Percentiles rank a stretch among this genome's conserved stretches.
Conservation (phyloP, 2,329 filamentous ascomycete genomes). For the Claviceps spartinae region DNA sequence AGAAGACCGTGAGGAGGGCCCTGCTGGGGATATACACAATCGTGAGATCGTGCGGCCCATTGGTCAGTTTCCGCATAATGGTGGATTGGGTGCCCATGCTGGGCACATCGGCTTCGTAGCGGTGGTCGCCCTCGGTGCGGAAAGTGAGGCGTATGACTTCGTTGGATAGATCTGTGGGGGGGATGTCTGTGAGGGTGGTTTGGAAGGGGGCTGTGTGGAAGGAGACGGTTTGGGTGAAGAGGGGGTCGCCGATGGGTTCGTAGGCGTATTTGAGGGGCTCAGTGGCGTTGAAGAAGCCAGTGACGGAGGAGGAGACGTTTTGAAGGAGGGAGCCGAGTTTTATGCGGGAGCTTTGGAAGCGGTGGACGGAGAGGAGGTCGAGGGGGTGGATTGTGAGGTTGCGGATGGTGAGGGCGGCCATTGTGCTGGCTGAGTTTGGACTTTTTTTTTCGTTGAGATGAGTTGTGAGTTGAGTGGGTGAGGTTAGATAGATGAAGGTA, state of each 20-base stretch:
- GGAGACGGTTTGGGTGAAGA: slow-evolving; percentile 47
- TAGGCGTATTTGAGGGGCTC: slow-evolving; percentile 17
- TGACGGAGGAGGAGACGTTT: slow-evolving; percentile 31
- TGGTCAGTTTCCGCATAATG: slow-evolving; percentile 42
- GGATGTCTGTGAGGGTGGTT: slow-evolving; percentile 42
- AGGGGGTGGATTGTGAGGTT: slow-evolving; percentile 68
- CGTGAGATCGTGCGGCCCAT: slow-evolving; percentile 44
- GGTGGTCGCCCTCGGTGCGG: slow-evolving; percentile 33
- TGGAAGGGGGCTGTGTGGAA: slow-evolving; percentile 56
- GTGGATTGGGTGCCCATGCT: slow-evolving; percentile 45
- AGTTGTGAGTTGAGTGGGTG: background rate
- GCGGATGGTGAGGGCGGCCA: slow-evolving; percentile 55
- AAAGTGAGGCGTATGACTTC: slow-evolving; percentile 67
- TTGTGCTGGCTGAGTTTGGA: slow-evolving; percentile 12
- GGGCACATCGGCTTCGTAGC: slow-evolving; percentile 61
- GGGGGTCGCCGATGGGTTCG: slow-evolving; percentile 41
- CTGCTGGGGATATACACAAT: slow-evolving; percentile 48
- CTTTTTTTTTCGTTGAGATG: background rate
- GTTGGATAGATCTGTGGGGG: slow-evolving; percentile 40
- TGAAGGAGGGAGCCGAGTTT: slow-evolving; percentile 28
- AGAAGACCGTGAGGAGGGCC: slow-evolving; percentile 51
- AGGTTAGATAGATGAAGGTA: too few relatives aligned
- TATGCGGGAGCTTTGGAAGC: slow-evolving; percentile 44
- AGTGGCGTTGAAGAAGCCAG: slow-evolving; percentile 30
- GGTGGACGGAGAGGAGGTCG: slow-evolving; percentile 59